phyloP scores from a whole-genome alignment of 2,329 filamentous ascomycete species.

The Arthrobotrys megalospora region DNA sequence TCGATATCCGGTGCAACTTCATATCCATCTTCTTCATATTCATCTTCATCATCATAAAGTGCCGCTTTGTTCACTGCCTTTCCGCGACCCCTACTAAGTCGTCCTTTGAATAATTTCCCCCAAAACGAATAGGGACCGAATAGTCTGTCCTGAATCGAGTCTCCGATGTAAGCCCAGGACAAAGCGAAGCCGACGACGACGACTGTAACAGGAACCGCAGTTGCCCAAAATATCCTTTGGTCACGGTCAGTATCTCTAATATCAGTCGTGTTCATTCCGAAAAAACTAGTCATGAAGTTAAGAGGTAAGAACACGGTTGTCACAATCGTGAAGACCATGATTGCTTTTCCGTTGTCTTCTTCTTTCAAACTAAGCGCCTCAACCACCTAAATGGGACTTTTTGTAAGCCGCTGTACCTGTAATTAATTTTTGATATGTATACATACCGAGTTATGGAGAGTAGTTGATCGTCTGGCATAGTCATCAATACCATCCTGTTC shows the following conservation, averaged over 20 bases:
- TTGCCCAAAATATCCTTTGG: conserved; percentile 72
- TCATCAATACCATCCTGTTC: conserved; percentile 3
- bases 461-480: background rate
- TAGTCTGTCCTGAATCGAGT: conserved; percentile 43
- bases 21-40: background rate
- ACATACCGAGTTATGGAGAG: conserved; percentile 4
- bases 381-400: conserved; percentile 29
- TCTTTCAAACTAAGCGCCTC: conserved; percentile 65
- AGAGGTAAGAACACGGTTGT: conserved; percentile 71
- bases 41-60: background rate
- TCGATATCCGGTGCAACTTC: background rate
- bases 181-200: conserved; percentile 66
- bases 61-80: background rate
- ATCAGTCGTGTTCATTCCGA: conserved; percentile 73
- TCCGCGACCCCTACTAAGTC: background rate
- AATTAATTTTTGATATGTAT: background rate
- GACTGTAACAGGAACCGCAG: conserved; percentile 70
- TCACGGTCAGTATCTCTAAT: conserved; percentile 70
- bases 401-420: background rate
- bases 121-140: conserved; percentile 18
- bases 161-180: conserved; percentile 57
- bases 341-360: conserved; percentile 70
- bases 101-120: background rate
- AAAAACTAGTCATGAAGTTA: conserved; percentile 70
- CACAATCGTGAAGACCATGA: conserved; percentile 71